phyloP scores from a whole-genome alignment of 768 basidiomycete genomes.

The Pholiota molesta region DNA sequence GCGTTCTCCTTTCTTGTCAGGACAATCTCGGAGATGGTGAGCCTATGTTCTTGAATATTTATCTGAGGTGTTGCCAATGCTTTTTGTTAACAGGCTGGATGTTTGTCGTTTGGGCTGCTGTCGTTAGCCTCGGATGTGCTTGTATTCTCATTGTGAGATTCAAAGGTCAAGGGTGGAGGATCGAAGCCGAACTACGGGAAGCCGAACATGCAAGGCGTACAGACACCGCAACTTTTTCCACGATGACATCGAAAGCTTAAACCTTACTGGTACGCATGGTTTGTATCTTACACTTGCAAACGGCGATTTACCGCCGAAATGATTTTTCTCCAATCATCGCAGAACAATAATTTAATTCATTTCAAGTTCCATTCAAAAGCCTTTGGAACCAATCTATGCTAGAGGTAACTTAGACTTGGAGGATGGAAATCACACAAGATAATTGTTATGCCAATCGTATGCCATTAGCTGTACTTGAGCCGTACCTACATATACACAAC shows the following conservation, averaged over 20 bases:
- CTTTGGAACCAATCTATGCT: too few relatives aligned
- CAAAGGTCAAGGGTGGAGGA: conserved; percentile 66
- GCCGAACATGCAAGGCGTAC: conserved; percentile 1
- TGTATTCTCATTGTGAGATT: conserved; percentile 61
- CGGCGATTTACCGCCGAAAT: too few relatives aligned
- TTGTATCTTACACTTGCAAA: too few relatives aligned
- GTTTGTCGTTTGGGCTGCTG: conserved; percentile 62
- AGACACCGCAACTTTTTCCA: conserved; percentile 3
- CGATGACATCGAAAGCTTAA: conserved; percentile 6
- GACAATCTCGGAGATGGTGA: conserved; percentile 75
- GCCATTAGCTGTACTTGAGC: too few relatives aligned
- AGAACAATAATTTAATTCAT: too few relatives aligned
- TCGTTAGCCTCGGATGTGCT: conserved; percentile 55
- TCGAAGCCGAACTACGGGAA: conserved; percentile 48
- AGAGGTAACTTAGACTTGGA: too few relatives aligned
- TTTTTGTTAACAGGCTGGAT: conserved; percentile 46
- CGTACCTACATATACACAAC: too few relatives aligned
- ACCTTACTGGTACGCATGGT: background rate
- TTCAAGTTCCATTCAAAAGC: too few relatives aligned
- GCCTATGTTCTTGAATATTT: background rate
- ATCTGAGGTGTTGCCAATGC: background rate
- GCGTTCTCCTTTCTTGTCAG: conserved; percentile 30
- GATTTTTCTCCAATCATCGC: too few relatives aligned
- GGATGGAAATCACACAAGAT: too few relatives aligned
- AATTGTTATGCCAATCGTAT: too few relatives aligned